Percentiles rank a stretch among this genome's conserved stretches.
phyloP scores from a whole-genome alignment of 768 basidiomycete species.

The Auriscalpium microsporum region DNA sequence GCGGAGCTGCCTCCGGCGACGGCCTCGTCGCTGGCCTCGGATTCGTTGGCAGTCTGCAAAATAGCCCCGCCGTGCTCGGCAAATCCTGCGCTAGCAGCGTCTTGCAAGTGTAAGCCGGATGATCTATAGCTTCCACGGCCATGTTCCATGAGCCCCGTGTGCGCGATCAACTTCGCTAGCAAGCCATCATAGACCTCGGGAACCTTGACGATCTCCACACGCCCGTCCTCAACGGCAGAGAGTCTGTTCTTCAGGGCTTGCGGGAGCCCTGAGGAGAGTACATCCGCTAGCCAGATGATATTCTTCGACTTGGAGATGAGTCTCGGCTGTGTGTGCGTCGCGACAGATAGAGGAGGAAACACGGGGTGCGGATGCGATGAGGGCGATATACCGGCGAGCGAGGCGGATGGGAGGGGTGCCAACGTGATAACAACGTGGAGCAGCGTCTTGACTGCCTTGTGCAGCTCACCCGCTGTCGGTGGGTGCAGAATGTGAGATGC shows the following conservation, averaged over 20 bases:
- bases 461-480: slow-evolving; percentile 8
- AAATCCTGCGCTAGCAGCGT: neutral
- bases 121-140: neutral
- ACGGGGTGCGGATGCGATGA: slow-evolving; percentile 12
- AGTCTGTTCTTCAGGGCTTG: slow-evolving; percentile 18
- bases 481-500: neutral
- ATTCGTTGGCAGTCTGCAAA: neutral
- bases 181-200: slow-evolving; percentile 25
- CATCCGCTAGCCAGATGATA: slow-evolving; percentile 26
- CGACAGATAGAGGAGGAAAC: slow-evolving; percentile 27
- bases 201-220: slow-evolving; percentile 13
- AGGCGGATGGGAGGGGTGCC: slow-evolving; percentile 21
- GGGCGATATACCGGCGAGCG: slow-evolving; percentile 9
- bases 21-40: neutral
- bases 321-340: slow-evolving; percentile 15
- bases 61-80: neutral
- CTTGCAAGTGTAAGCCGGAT: neutral
- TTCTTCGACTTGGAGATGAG: slow-evolving; percentile 21
- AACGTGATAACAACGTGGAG: slow-evolving; percentile 28
- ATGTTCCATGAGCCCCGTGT: slow-evolving; percentile 31
- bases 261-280: slow-evolving; percentile 27
- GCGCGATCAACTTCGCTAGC: slow-evolving; percentile 33
- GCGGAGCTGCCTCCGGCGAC: neutral
- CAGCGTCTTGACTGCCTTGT: slow-evolving; percentile 22
- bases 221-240: slow-evolving; percentile 13